Conservation (phyloP, 2,329 filamentous ascomycete genomes). For the Macrophomina phaseolina region DNA sequence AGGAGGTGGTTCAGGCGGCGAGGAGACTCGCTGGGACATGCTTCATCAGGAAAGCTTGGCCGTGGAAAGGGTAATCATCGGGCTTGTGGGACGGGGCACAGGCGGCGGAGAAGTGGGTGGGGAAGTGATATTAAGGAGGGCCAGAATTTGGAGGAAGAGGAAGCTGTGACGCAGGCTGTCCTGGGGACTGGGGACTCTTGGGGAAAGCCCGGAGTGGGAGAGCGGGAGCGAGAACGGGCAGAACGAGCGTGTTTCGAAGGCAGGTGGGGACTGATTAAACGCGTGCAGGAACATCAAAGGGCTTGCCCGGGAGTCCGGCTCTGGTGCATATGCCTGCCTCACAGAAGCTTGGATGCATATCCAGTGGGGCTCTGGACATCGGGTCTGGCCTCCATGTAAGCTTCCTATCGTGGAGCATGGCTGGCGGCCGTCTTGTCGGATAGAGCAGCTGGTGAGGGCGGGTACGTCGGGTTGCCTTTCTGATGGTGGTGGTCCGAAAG, state of each 20-base stretch:
- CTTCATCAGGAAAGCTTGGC: constrained; percentile 11
- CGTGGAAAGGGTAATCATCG: not conserved
- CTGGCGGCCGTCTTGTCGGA: not conserved
- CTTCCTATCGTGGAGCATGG: not conserved
- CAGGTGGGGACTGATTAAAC: not conserved
- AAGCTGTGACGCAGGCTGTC: not conserved
- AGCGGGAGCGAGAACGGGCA: not conserved
- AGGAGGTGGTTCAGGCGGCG: constrained; percentile 1
- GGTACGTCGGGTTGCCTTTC: constrained; percentile 2
- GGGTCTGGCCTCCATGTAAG: not conserved
- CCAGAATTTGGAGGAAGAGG: not conserved
- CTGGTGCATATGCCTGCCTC: not conserved
- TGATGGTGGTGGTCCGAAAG: not conserved
- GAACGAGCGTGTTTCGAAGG: constrained; percentile 2
- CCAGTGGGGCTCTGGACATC: not conserved
- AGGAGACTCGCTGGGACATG: constrained; percentile 4
- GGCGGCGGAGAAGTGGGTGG: not conserved
- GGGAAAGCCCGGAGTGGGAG: not conserved
- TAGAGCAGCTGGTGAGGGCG: constrained; percentile 1
- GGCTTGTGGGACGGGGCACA: not conserved
- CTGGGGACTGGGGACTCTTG: not conserved
- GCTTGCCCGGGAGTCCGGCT: not conserved
- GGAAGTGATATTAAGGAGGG: not conserved
- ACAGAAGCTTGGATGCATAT: not conserved
- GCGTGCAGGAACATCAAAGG: not conserved